Evolutionary conservation across 2,329 filamentous ascomycete genomes (phyloP).

Genomic region (Proliferodiscus dingleyae): DNA sequence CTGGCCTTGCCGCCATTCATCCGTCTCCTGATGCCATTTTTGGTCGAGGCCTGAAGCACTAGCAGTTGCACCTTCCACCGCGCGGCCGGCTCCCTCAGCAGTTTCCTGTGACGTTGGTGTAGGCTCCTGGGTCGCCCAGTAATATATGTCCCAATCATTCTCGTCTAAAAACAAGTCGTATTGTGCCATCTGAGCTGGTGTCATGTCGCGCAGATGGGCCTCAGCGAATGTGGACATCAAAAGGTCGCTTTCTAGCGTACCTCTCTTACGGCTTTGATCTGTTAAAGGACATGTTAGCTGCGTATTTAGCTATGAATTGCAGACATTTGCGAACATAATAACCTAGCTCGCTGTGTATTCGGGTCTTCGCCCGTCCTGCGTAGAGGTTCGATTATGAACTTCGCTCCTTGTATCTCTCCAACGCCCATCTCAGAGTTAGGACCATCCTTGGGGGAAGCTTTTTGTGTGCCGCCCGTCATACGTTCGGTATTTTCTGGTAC

Average conservation of each 20-base stretch:
- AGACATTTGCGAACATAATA: slow-evolving; percentile 50
- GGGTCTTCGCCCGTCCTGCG: slow-evolving; percentile 77
- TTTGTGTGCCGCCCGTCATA: slow-evolving; percentile 61
- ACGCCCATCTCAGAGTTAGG: slow-evolving; percentile 62
- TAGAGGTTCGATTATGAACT: slow-evolving; percentile 87
- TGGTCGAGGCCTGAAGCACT: slow-evolving; percentile 18
- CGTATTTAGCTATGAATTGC: slow-evolving; percentile 2
- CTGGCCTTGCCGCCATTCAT: slow-evolving; percentile 33
- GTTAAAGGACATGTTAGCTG: slow-evolving; percentile 11
- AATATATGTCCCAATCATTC: slow-evolving; percentile 99
- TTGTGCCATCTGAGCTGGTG: slow-evolving; percentile 64
- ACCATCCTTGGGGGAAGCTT: slow-evolving; percentile 39
- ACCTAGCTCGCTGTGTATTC: slow-evolving; percentile 80
- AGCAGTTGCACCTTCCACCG: slow-evolving; percentile 26
- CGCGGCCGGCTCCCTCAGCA: slow-evolving; percentile 46
- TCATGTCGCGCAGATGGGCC: slow-evolving; percentile 70
- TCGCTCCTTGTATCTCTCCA: slow-evolving; percentile 81
- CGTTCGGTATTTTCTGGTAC: slow-evolving; percentile 58
- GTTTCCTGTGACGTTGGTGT: slow-evolving; percentile 52
- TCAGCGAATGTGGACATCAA: slow-evolving; percentile 94
- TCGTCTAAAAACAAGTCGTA: slow-evolving; percentile 95
- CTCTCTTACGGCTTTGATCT: slow-evolving; percentile 97
- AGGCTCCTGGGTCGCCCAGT: slow-evolving; percentile 92
- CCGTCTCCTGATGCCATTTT: slow-evolving; percentile 23
- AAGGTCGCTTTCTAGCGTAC: slow-evolving; percentile 92